phyloP scores from a whole-genome alignment of 257 asterid genomes.

The Ballota nigra region DNA sequence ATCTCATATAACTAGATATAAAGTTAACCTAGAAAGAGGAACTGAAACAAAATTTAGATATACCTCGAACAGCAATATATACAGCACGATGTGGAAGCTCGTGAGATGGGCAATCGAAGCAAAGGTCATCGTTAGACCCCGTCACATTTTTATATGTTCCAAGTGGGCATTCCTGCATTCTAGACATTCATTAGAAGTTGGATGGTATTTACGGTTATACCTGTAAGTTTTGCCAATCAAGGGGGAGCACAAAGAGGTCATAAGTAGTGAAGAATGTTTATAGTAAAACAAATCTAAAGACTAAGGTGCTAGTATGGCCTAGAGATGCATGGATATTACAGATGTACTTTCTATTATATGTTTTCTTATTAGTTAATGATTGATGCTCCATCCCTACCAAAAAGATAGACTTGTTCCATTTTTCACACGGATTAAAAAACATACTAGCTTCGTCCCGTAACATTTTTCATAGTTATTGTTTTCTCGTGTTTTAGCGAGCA shows the following conservation, averaged over 20 bases:
- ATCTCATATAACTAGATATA: neutral
- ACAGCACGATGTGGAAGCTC: slow-evolving; percentile 79
- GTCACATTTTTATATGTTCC: slow-evolving; percentile 81
- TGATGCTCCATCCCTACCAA: neutral
- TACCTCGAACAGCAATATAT: slow-evolving; percentile 71
- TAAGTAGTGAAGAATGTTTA: slow-evolving; percentile 5
- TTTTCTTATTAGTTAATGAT: neutral
- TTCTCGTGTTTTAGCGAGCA: too few relatives aligned
- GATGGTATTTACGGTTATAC: neutral
- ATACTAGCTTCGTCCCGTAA: too few relatives aligned
- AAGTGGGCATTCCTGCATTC: slow-evolving; percentile 82
- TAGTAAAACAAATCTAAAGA: neutral
- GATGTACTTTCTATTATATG: neutral
- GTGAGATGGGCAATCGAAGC: slow-evolving; percentile 58
- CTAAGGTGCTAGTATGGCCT: neutral
- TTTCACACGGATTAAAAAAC: too few relatives aligned
- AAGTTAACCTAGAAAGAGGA: slow-evolving; percentile 8
- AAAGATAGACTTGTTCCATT: too few relatives aligned
- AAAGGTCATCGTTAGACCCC: slow-evolving; percentile 66
- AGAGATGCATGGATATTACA: neutral
- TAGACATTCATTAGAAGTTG: slow-evolving; percentile 23
- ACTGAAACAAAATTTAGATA: slow-evolving; percentile 18
- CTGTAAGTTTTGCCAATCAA: neutral
- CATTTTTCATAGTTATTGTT: too few relatives aligned
- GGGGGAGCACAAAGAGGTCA: slow-evolving; percentile 11